Conservation (phyloP, 257 asterid genomes). For the Rubia yunnanensis region DNA sequence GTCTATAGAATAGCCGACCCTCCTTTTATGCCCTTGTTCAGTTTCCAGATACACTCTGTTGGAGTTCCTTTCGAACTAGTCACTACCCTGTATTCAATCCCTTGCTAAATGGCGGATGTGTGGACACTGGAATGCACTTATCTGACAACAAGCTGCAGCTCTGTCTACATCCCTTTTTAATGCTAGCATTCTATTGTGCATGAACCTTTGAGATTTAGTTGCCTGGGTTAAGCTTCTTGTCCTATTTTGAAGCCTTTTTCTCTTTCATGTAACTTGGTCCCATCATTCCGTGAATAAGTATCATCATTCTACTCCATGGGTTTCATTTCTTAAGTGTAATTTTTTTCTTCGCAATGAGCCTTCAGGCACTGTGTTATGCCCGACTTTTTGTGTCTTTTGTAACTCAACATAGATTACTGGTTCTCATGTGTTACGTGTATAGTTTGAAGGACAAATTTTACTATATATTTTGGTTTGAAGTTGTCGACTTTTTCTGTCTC, state of each 20-base stretch:
- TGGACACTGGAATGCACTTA: not conserved
- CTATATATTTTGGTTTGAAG: not conserved
- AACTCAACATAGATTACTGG: not conserved
- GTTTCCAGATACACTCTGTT: not conserved
- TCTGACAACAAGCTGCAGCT: not conserved
- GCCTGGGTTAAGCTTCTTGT: not conserved
- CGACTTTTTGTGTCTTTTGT: not conserved
- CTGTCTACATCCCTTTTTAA: no score
- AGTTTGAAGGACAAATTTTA: not conserved
- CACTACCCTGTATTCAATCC: not conserved
- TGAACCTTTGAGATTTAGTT: not conserved
- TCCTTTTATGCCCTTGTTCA: not conserved
- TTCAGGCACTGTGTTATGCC: not conserved
- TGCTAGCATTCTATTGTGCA: not conserved
- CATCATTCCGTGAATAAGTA: no score
- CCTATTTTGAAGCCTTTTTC: not conserved
- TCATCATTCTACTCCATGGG: no score
- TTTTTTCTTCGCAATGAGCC: not conserved
- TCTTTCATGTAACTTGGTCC: no score
- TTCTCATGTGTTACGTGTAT: not conserved
- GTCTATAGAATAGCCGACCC: not conserved
- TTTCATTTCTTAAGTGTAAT: no score
- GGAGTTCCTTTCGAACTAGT: not conserved
- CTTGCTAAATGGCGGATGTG: not conserved
- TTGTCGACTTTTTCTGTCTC: not conserved